Conservation (phyloP, 257 asterid genomes). For the Solanum stenotomum region DNA sequence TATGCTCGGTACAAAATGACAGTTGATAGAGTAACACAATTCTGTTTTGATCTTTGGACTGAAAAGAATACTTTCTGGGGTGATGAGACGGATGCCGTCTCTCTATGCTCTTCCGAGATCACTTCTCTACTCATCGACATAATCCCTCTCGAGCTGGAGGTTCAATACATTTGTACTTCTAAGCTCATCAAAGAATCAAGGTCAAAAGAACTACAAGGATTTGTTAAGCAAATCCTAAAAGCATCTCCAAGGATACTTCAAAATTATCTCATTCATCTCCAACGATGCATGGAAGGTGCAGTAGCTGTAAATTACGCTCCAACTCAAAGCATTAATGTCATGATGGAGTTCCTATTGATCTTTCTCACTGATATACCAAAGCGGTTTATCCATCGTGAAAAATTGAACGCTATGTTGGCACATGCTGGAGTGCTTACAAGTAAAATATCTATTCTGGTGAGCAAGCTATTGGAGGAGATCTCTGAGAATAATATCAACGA, state of each 20-base stretch:
- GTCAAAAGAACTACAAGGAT: background rate
- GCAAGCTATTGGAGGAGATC: background rate
- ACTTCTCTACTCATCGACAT: background rate
- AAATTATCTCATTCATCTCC: background rate
- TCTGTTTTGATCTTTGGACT: background rate
- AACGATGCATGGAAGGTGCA: background rate
- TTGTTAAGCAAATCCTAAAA: background rate
- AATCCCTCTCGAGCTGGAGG: background rate
- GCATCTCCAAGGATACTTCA: background rate
- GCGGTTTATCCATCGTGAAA: too few relatives aligned
- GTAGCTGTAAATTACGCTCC: background rate
- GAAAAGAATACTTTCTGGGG: rapidly evolving
- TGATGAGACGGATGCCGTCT: too few relatives aligned
- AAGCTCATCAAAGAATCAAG: background rate
- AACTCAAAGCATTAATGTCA: too few relatives aligned
- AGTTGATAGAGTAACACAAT: background rate
- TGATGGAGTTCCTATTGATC: too few relatives aligned
- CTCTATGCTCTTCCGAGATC: background rate
- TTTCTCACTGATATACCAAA: too few relatives aligned
- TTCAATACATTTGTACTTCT: background rate
- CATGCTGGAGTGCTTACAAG: too few relatives aligned
- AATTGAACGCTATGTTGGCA: too few relatives aligned
- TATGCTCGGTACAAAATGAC: too few relatives aligned
- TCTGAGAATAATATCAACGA: too few relatives aligned
- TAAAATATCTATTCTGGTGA: too few relatives aligned